phyloP scores from a whole-genome alignment of 108 stramenopile species.

The Conticribra weissflogii region DNA sequence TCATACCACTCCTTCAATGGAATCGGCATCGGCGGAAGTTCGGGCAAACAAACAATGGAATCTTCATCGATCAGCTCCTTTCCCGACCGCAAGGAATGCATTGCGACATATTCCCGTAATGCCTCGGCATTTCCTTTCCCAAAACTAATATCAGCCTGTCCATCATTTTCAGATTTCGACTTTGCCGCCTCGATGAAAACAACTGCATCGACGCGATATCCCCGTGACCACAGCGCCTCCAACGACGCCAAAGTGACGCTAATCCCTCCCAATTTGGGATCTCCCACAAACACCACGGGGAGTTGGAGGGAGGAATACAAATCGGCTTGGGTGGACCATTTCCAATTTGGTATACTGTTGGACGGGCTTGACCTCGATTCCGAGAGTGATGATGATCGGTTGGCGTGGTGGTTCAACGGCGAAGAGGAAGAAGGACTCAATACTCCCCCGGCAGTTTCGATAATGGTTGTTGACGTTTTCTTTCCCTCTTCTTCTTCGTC shows the following conservation, averaged over 20 bases:
- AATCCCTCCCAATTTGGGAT: slow-evolving; percentile 93
- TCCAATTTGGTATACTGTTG: slow-evolving; percentile 61
- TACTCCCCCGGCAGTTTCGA: slow-evolving; percentile 91
- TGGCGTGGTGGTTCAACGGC: slow-evolving; percentile 54
- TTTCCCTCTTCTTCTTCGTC: slow-evolving; percentile 1
- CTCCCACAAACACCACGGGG: slow-evolving; percentile 91
- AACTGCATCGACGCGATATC: slow-evolving; percentile 84
- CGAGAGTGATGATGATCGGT: background rate
- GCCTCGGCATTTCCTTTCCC: slow-evolving; percentile 53
- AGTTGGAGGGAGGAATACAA: slow-evolving; percentile 74
- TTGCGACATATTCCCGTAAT: slow-evolving; percentile 59
- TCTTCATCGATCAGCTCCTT: slow-evolving; percentile 27
- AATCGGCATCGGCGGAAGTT: slow-evolving; percentile 65
- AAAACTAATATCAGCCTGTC: slow-evolving; percentile 38
- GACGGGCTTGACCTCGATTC: background rate
- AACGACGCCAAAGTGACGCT: slow-evolving; percentile 87
- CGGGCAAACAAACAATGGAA: slow-evolving; percentile 75
- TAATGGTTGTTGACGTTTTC: slow-evolving; percentile 36
- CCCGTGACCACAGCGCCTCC: slow-evolving; percentile 84
- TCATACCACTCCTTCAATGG: slow-evolving; percentile 80
- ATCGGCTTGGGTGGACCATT: slow-evolving; percentile 95
- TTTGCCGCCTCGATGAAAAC: slow-evolving; percentile 61
- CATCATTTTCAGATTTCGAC: slow-evolving; percentile 20
- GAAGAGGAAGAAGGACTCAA: slow-evolving; percentile 85
- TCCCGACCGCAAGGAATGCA: slow-evolving; percentile 25